These are phyloP conservation scores for Fusarium verrucosum DNA, from an alignment of 2,329 filamentous ascomycete genomes.

Conservation along the genomic window DNA sequence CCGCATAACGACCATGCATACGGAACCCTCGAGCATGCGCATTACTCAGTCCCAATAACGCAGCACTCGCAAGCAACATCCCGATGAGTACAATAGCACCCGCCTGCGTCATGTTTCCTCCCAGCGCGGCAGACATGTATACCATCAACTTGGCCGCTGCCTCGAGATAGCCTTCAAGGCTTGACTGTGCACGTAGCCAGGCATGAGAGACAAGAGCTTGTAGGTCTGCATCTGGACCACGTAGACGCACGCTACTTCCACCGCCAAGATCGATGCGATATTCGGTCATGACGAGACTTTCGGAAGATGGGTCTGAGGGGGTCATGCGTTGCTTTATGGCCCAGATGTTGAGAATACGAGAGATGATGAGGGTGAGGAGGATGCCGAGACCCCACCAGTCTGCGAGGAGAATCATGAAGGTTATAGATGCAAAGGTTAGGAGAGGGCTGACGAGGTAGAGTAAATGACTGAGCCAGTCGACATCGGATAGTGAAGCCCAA, in stretches of 20 bases:
- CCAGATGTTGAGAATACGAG: conserved; percentile 65
- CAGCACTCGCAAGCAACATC: conserved; percentile 62
- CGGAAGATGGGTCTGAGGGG: background rate
- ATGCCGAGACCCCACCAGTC: conserved; percentile 64
- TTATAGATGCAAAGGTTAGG: conserved; percentile 56
- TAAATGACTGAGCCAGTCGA: conserved; percentile 59
- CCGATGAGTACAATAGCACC: conserved; percentile 62
- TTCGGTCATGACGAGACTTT: conserved; percentile 48
- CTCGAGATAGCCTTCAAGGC: conserved; percentile 61
- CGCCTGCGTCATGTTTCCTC: conserved; percentile 63
- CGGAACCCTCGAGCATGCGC: conserved; percentile 56
- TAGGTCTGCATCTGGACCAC: conserved; percentile 64
- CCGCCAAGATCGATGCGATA: conserved; percentile 63
- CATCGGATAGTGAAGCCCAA: conserved; percentile 41
- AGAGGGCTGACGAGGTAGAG: conserved; percentile 59
- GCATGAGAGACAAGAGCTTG: conserved; percentile 66
- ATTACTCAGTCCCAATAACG: conserved; percentile 64
- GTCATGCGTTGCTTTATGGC: conserved; percentile 62
- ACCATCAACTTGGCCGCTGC: conserved; percentile 65
- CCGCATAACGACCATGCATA: conserved; percentile 61
- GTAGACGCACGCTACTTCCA: conserved; percentile 61
- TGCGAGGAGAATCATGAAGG: conserved; percentile 56
- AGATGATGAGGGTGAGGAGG: conserved; percentile 60
- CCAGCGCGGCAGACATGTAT: conserved; percentile 64
- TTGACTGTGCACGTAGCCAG: conserved; percentile 64